Base-by-base conservation (phyloP, 2,329 filamentous ascomycete species). In the Ambrosiella beaveri region DNA sequence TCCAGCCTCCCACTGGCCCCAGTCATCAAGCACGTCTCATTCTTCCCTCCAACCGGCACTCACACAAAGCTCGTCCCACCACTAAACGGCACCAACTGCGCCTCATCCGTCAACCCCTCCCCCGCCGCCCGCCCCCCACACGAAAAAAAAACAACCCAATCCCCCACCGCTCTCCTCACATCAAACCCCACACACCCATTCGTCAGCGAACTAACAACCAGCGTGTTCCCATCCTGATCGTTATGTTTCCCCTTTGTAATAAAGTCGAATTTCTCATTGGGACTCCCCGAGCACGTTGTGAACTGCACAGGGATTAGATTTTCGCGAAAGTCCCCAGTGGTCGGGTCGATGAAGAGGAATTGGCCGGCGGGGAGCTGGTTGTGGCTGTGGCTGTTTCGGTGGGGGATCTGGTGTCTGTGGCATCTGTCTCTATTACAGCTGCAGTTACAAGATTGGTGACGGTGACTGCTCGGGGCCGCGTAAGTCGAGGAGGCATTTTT, bases 181-280 rank as follows among this genome's bases (percentile, higher is more conserved):
- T 78, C 75, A 51, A 76, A 73, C 65, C 71, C 76, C 51, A 78
- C 67, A 59, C 75, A 78, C n/a, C 75, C 75, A 56, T 76, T 70
- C 51, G 68, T 76, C 68, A 76, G 62, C 36, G 71, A 70, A 66
- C 74, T 78, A 13, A 77, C 73, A 35, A 78, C 64, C 61, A 78
- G 64, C 6, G 73, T 71, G 7, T 68, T 67, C 19, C 69, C 69
- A 6, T 65, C 62, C 19, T 68, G 70, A 59, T 76, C 66, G 64
- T 78, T 75, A 64, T 78, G 75, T 61, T 68, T 70, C 9, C 76
- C 75, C 12, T 69, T 65, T 1, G 73, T 76, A 57, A 78, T 69
- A 49, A 79, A 63, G 64, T 78, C 75, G 63, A 75, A 79, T 62
- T 72, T 73, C 65, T 77, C 72, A 55, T 73, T 73, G 2, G 70